Evolutionary conservation across 768 basidiomycete genomes (phyloP).

Genomic region (Psilocybe cubensis): DNA sequence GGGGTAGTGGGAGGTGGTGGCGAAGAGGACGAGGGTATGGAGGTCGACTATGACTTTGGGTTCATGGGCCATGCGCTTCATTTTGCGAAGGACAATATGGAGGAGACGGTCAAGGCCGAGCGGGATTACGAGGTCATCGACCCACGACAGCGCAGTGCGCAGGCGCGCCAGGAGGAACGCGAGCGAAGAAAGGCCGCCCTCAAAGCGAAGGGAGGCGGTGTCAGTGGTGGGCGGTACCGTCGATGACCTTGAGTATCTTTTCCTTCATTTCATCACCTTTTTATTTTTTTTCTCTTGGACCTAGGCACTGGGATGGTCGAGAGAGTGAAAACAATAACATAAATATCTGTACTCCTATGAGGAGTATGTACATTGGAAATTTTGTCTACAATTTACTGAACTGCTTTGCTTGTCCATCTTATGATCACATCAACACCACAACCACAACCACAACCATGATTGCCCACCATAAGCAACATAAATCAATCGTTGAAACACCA

Average conservation of each 20-base stretch:
- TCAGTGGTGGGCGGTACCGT: conserved; percentile 35
- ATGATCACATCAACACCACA: too few species aligned
- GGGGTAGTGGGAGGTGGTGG: conserved; percentile 31
- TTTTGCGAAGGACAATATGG: conserved; percentile 80
- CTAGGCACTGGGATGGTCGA: too few species aligned
- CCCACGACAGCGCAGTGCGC: conserved; percentile 70
- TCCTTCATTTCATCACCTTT: background rate
- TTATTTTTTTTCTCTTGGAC: background rate
- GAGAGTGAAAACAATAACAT: background rate
- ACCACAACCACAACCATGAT: too few species aligned
- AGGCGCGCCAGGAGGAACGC: conserved; percentile 78
- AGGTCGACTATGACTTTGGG: conserved; percentile 77
- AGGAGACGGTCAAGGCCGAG: conserved; percentile 83
- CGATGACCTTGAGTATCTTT: background rate
- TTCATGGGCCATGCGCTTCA: conserved; percentile 75
- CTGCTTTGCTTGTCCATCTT: too few species aligned
- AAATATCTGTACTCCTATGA: background rate
- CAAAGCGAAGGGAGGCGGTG: conserved; percentile 37
- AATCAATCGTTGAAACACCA: too few species aligned
- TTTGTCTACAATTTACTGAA: background rate
- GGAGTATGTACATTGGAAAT: background rate
- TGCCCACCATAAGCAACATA: too few species aligned
- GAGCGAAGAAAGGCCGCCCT: conserved; percentile 56
- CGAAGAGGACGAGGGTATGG: conserved; percentile 48
- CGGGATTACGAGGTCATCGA: conserved; percentile 91